These are phyloP conservation scores for Sphagnum tenellum DNA, from an alignment of 225 moss, liverwort and hornwort genomes.

Conservation along the genomic window DNA sequence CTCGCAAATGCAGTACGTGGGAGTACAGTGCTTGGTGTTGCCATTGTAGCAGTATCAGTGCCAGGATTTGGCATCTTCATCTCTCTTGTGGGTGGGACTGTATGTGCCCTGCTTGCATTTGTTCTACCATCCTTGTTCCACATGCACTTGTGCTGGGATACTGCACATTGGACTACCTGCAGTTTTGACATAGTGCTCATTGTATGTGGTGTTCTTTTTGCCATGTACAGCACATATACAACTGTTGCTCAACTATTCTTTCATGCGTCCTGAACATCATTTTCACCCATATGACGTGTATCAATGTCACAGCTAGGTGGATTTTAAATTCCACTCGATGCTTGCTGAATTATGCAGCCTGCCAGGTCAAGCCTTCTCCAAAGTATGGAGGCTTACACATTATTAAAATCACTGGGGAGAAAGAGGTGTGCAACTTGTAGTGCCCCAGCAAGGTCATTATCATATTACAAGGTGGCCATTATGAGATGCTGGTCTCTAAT, in stretches of 20 bases:
- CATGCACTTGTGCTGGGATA: conserved; percentile 41
- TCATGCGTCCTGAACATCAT: conserved; percentile 15
- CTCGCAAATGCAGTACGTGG: conserved; percentile 47
- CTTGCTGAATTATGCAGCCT: too few relatives aligned
- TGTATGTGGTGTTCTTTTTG: conserved; percentile 43
- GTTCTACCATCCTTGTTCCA: conserved; percentile 79
- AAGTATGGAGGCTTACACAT: too few relatives aligned
- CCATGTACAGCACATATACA: conserved; percentile 48
- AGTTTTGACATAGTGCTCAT: conserved; percentile 43
- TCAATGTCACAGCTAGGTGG: too few relatives aligned
- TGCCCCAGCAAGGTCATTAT: too few relatives aligned
- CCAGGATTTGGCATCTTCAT: conserved; percentile 88
- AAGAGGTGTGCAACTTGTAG: too few relatives aligned
- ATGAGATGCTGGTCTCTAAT: too few relatives aligned
- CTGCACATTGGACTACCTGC: conserved; percentile 14
- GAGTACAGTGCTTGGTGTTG: conserved; percentile 47
- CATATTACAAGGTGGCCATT: too few relatives aligned
- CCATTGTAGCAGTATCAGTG: conserved; percentile 56
- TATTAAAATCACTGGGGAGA: too few relatives aligned
- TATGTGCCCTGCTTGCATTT: conserved; percentile 82
- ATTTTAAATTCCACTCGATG: too few relatives aligned
- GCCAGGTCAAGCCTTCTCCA: too few relatives aligned
- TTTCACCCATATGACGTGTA: too few relatives aligned
- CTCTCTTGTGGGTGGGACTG: conserved; percentile 83
- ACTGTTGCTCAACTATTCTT: conserved; percentile 38